These are phyloP conservation scores for Trifolium fragiferum DNA, from an alignment of 306 rosid species.

Conservation along the genomic window DNA sequence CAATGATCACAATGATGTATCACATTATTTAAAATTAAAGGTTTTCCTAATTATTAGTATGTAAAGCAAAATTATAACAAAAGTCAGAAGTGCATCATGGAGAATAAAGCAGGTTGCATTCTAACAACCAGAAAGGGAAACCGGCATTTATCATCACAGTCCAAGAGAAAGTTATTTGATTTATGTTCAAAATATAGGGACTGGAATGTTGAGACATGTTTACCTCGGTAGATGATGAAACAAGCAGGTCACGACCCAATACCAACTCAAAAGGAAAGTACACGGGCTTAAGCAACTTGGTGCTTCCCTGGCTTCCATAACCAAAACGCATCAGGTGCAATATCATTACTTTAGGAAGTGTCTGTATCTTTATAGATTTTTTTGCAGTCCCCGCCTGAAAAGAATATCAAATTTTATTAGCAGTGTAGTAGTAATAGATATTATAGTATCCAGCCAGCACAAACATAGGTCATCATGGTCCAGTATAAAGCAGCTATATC, in stretches of 20 bases:
- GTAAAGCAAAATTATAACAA: not conserved
- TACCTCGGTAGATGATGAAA: slow-evolving; percentile 74
- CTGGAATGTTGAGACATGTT: not conserved
- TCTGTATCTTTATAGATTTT: slow-evolving; percentile 73
- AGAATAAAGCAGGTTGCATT: slow-evolving; percentile 15
- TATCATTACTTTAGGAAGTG: slow-evolving; percentile 86
- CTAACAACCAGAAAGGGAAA: slow-evolving; percentile 4
- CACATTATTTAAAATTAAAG: not conserved
- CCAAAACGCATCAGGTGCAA: slow-evolving; percentile 92
- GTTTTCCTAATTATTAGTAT: not conserved
- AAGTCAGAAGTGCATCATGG: slow-evolving; percentile 4
- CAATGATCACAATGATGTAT: not conserved
- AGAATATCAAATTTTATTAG: slow-evolving; percentile 12
- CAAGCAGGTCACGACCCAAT: slow-evolving; percentile 78
- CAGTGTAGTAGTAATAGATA: slow-evolving; percentile 23
- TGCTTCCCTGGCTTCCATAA: slow-evolving; percentile 97
- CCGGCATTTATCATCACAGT: slow-evolving; percentile 16
- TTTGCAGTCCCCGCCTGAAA: slow-evolving; percentile 85
- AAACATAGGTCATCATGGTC: slow-evolving; percentile 1
- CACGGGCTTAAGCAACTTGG: slow-evolving; percentile 90
- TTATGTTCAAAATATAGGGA: slow-evolving; percentile 16
- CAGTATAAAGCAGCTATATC: slow-evolving; percentile 12
- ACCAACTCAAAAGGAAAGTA: slow-evolving; percentile 78
- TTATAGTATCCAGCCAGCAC: not conserved
- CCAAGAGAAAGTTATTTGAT: not conserved